Conservation (phyloP, 306 rosid genomes). For the Vigna unguiculata region DNA sequence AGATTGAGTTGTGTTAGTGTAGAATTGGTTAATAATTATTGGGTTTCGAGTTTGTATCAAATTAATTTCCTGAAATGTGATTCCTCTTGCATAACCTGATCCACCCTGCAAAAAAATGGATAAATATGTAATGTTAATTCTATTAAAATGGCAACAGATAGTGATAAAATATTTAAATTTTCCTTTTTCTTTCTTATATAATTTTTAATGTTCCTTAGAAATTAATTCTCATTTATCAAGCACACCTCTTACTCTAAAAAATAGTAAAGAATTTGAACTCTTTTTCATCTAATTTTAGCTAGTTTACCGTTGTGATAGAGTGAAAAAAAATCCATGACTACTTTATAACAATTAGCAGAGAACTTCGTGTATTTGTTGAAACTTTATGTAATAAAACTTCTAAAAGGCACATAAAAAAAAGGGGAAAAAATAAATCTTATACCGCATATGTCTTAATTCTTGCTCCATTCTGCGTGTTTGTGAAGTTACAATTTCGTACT, state of each 20-base stretch:
- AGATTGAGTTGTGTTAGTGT: rapidly evolving
- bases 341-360: too few relatives aligned
- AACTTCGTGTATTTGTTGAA: too few relatives aligned
- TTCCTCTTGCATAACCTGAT: slow-evolving; percentile 52
- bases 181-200: not conserved
- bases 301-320: too few relatives aligned
- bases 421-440: not conserved
- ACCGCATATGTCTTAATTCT: slow-evolving; percentile 58
- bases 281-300: too few relatives aligned
- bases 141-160: not conserved
- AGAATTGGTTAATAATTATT: slow-evolving; percentile 45
- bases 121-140: not conserved
- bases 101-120: slow-evolving; percentile 35
- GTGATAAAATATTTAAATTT: not conserved
- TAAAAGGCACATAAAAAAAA: too few relatives aligned
- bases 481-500: slow-evolving; percentile 44
- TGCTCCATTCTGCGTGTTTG: slow-evolving; percentile 44
- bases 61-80: slow-evolving; percentile 41
- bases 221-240: too few relatives aligned
- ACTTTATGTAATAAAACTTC: too few relatives aligned
- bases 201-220: not conserved
- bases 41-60: slow-evolving; percentile 3
- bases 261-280: too few relatives aligned
- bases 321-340: too few relatives aligned
- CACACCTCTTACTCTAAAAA: too few relatives aligned